A percentile compares a stretch with the other conserved stretches of the same genome.
phyloP scores from a whole-genome alignment of 768 basidiomycete species.

The Lactarius psammicola region DNA sequence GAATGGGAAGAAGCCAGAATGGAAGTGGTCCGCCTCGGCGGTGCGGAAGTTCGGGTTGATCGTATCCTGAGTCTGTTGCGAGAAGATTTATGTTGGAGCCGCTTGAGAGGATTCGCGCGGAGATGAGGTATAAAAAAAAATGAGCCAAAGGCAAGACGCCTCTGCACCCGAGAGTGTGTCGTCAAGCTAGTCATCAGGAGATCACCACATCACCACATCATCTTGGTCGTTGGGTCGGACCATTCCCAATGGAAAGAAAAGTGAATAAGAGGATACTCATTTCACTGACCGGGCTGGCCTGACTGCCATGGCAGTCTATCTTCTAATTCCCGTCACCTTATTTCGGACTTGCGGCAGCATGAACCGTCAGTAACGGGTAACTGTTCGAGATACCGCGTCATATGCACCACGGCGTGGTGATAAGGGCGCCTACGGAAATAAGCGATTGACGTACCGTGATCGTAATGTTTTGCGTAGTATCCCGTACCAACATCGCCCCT shows the following conservation, averaged over 20 bases:
- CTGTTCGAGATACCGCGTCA: conserved; percentile 63
- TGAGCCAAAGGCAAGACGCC: conserved; percentile 63
- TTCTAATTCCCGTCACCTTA: conserved; percentile 87
- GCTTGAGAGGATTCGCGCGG: conserved; percentile 53
- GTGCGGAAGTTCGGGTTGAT: conserved; percentile 73
- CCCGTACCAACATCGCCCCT: conserved; percentile 61
- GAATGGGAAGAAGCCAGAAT: conserved; percentile 75
- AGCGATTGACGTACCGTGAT: conserved; percentile 45
- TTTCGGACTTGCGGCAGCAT: no score
- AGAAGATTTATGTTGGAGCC: conserved; percentile 52
- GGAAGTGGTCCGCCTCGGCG: conserved; percentile 81
- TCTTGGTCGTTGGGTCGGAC: conserved; percentile 43
- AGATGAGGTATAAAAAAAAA: conserved; percentile 81
- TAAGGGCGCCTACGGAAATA: not conserved
- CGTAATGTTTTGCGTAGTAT: conserved; percentile 42
- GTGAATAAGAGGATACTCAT: no score
- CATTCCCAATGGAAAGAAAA: no score
- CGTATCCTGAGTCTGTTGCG: conserved; percentile 59
- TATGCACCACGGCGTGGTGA: conserved; percentile 39
- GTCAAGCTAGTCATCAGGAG: conserved; percentile 58
- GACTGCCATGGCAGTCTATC: conserved; percentile 83
- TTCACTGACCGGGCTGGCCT: conserved; percentile 47
- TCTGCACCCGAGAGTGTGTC: conserved; percentile 57
- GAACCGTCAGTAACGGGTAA: no score
- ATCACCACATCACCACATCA: conserved; percentile 71